A percentile compares a stretch with the other conserved stretches of the same genome.
Evolutionary conservation across 1,139 yeast species (phyloP).

Genomic region (Meyerozyma sp.): DNA sequence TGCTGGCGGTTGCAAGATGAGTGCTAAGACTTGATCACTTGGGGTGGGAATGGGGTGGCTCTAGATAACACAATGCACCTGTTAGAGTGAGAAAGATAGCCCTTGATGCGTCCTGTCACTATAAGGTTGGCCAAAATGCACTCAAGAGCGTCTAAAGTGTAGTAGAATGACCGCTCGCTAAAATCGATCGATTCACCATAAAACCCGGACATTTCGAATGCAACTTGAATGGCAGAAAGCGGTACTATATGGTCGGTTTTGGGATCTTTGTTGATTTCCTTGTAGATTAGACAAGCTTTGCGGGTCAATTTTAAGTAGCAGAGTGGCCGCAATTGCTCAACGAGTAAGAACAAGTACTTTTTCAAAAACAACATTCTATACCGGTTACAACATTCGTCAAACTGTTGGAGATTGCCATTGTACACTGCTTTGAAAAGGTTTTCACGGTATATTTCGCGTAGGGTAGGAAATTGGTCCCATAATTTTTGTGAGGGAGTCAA

Average conservation of each 20-base stretch:
- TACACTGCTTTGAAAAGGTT: slow-evolving; percentile 43
- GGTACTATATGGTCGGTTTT: slow-evolving; percentile 35
- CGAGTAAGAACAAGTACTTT: slow-evolving; percentile 58
- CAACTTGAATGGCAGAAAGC: slow-evolving; percentile 41
- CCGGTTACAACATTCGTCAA: slow-evolving; percentile 37
- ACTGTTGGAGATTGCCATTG: slow-evolving; percentile 51
- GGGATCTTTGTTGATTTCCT: slow-evolving; percentile 23
- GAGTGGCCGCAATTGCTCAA: slow-evolving; percentile 48
- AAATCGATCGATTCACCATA: slow-evolving; percentile 8
- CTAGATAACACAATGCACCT: slow-evolving; percentile 74
- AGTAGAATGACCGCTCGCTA: background rate
- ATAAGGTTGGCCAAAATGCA: slow-evolving; percentile 69
- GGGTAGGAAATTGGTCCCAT: slow-evolving; percentile 41
- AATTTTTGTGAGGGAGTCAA: slow-evolving; percentile 34
- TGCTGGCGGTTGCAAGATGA: background rate
- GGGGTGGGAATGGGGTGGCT: slow-evolving; percentile 62
- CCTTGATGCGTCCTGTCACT: slow-evolving; percentile 60
- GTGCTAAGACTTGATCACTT: slow-evolving; percentile 1
- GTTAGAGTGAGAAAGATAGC: slow-evolving; percentile 76
- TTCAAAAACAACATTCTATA: slow-evolving; percentile 50
- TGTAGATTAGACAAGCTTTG: slow-evolving; percentile 35
- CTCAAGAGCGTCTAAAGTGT: slow-evolving; percentile 52
- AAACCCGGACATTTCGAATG: slow-evolving; percentile 35
- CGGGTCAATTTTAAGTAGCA: slow-evolving; percentile 52
- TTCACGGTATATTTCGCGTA: slow-evolving; percentile 41